Evolutionary conservation across 192 early-diverging fungal species (phyloP), one percentile per base, ranked within the genome.

Genomic region (Linnemannia elongata): DNA sequence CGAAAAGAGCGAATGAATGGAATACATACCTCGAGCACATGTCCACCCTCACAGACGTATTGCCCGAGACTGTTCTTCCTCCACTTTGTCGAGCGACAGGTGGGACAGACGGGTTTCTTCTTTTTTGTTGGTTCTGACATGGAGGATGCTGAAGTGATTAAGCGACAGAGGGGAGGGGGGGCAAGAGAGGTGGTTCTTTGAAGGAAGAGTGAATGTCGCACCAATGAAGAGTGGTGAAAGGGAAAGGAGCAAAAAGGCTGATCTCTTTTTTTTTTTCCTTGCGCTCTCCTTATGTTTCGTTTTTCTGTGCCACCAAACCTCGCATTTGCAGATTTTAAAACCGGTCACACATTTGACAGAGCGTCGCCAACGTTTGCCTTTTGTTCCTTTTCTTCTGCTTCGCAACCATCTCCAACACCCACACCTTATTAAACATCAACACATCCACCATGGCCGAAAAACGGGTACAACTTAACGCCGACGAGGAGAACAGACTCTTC

Each of bases 401-500:
- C 20, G 7, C 27, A 49, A 68, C 44, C n/a, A 52, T 52, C 68
- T 36, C 27, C 22, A 33, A 20, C 27, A 60, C 13, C 39, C 55
- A 33, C 54, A 45, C 57, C 41, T 41, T 52, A 27, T 69, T 49
- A 36, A 3, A 49, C 55, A 57, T 27, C 68, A 52, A 72, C 18
- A 27, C 54, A 41, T 70, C 4, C 41, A 78, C 41, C 35, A 87
- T 87, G 85, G 33, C 85, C 8, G 79, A 81, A 33, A 66, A 52
- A 73, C 79, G 80, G 27, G 79, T 87, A 17, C 85, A 81, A 38
- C 79, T 87, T 30, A 77, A 87, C 38, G 79, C 80, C 30, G 85
- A 87, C 18, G 85, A 87, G 33, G 76, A 81, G 45, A 87, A 87
- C 39, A 80, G 72, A 41, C 85, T 87, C 55, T 87, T 87, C 35